Evolutionary conservation across 805 yeast genomes (phyloP).

Genomic region (Vanderwaltozyma tropicalis): DNA sequence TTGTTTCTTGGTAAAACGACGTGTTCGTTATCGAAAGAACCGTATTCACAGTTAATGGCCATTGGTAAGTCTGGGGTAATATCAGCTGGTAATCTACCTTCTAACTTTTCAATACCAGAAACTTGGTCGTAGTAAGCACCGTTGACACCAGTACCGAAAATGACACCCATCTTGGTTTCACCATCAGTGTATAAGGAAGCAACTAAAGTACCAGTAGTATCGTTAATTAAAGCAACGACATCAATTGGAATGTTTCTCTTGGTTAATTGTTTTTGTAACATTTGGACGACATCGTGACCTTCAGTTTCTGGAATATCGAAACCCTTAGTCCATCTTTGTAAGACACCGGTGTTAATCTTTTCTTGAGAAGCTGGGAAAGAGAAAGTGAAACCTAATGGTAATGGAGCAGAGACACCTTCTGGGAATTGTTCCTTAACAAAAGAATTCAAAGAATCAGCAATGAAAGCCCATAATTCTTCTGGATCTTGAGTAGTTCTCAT

Average conservation of each 20-base stretch:
- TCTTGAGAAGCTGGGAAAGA: slow-evolving; percentile 81
- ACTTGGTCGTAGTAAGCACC: slow-evolving; percentile 88
- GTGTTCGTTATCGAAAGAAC: slow-evolving; percentile 93
- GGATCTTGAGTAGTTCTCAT: slow-evolving; percentile 65
- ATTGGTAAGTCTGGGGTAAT: slow-evolving; percentile 55
- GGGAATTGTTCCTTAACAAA: slow-evolving; percentile 64
- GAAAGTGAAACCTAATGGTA: slow-evolving; percentile 91
- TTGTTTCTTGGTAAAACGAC: slow-evolving; percentile 76
- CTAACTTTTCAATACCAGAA: slow-evolving; percentile 67
- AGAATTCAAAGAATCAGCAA: slow-evolving; percentile 67
- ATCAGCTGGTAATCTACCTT: slow-evolving; percentile 57
- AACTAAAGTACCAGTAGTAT: slow-evolving; percentile 93
- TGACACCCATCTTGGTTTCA: slow-evolving; percentile 84
- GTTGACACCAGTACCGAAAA: slow-evolving; percentile 95
- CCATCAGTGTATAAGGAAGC: slow-evolving; percentile 91
- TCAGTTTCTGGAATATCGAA: slow-evolving; percentile 89
- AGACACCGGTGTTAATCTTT: slow-evolving; percentile 73
- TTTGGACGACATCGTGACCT: slow-evolving; percentile 87
- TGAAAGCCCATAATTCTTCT: slow-evolving; percentile 74
- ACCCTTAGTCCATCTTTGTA: slow-evolving; percentile 97
- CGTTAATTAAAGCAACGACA: slow-evolving; percentile 89
- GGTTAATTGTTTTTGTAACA: slow-evolving; percentile 70
- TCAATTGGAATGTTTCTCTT: slow-evolving; percentile 61
- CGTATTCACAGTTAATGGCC: slow-evolving; percentile 98
- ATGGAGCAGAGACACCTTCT: slow-evolving; percentile 46